Evolutionary conservation across 768 basidiomycete species (phyloP).

Genomic region (Lactifluus echinatus): DNA sequence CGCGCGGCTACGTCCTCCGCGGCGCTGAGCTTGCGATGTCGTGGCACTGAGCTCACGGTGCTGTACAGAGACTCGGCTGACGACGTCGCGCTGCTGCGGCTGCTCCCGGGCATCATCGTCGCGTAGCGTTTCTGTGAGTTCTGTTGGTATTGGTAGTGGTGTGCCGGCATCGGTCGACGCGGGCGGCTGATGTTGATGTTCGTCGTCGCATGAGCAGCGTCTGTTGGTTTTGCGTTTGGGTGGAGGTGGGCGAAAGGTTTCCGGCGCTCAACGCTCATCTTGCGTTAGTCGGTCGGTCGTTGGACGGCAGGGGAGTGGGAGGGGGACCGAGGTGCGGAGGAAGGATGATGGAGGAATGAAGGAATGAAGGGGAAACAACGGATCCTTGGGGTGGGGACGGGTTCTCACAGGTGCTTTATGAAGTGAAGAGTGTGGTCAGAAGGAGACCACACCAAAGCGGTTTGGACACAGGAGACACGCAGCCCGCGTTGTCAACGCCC

Average conservation of each 20-base stretch:
- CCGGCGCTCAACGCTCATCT: slow-evolving; percentile 14
- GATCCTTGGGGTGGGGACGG: slow-evolving; percentile 3
- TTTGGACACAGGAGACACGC: slow-evolving; percentile 12
- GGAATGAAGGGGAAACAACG: not conserved
- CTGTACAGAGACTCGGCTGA: slow-evolving; percentile 14
- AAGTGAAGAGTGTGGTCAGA: slow-evolving; percentile 15
- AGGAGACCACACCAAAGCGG: slow-evolving; percentile 8
- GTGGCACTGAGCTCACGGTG: not conserved
- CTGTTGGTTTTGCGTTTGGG: not conserved
- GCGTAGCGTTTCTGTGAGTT: slow-evolving; percentile 14
- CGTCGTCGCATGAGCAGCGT: not conserved
- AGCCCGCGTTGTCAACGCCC: slow-evolving; percentile 10
- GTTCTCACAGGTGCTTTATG: slow-evolving; percentile 13
- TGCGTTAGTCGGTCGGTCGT: not conserved
- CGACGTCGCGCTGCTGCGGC: slow-evolving; percentile 16
- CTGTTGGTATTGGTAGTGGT: not conserved
- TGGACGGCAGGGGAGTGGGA: not conserved
- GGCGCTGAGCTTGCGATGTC: slow-evolving; percentile 17
- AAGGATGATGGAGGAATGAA: not conserved
- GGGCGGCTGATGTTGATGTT: slow-evolving; percentile 9
- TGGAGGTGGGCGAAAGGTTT: slow-evolving; percentile 6
- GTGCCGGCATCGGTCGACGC: slow-evolving; percentile 6
- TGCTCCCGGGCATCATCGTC: slow-evolving; percentile 12
- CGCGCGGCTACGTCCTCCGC: slow-evolving; percentile 19
- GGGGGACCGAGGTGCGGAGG: not conserved